Base-by-base conservation (phyloP, 1,284 basidiomycete genomes). In the Inonotus obliquus region DNA sequence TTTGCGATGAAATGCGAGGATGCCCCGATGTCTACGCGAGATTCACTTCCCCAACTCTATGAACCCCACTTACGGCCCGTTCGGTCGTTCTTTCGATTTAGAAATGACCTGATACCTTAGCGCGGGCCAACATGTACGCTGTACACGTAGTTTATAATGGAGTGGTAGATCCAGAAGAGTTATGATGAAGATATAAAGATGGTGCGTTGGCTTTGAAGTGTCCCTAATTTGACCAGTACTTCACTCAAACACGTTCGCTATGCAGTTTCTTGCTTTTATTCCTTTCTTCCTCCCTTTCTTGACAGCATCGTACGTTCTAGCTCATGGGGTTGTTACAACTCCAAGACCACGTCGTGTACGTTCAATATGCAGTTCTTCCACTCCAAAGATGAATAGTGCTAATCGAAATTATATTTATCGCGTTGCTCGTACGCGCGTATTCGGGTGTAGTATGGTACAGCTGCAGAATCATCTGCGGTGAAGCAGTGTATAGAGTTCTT, bases 401-500 rank as follows among this genome's bases (percentile, higher is more conserved):
- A n/a, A n/a, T n/a, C n/a, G n/a, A n/a, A n/a, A n/a, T n/a, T n/a
- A n/a, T n/a, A 17, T 53, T 25, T 35, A 47, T 19, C 51, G 7
- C 6, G 19, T 52, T 48, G 29, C 52, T 38, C n/a, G n/a, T n/a
- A n/a, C n/a, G n/a, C n/a, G n/a, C n/a, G n/a, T n/a, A n/a, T n/a
- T n/a, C n/a, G n/a, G n/a, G n/a, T 39, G 41, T 44, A 38, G 23
- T 66, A 74, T 38, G 73, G 74, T 14, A 14, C 67, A 21, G 69
- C 69, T 0, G 67, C 66, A 37, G 58, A 68, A 52, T 69, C 70
- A 4, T 72, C 11, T 76, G 75, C 65, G 75, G 75, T 51, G 57
- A 67, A 2, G 70, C 64, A 21, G 73, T 67, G 0, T 69, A 71
- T 56, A 72, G 67, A 10, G 68, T 69, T 6, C 65, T 75, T 37